Evolutionary conservation across 2,329 filamentous ascomycete species (phyloP).

Genomic region (Pestalotiopsis sp.): DNA sequence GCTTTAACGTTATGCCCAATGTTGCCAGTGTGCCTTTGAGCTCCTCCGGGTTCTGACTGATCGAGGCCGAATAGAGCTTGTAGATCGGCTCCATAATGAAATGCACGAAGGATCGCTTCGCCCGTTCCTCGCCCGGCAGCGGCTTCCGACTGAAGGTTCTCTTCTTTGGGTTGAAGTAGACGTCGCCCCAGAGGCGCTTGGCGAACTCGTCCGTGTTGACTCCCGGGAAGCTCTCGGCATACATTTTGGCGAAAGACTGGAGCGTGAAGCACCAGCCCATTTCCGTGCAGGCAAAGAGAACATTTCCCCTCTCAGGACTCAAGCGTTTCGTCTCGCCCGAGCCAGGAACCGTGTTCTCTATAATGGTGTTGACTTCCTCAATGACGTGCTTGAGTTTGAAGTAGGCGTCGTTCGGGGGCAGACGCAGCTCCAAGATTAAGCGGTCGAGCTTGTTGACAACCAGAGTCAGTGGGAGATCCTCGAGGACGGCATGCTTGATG

Average conservation of each 20-base stretch:
- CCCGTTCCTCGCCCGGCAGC: slow-evolving; percentile 70
- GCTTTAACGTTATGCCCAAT: slow-evolving; percentile 85
- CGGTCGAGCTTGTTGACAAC: slow-evolving; percentile 98
- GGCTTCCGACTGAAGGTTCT: slow-evolving; percentile 87
- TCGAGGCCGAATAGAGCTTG: slow-evolving; percentile 94
- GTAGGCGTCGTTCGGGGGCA: slow-evolving; percentile 94
- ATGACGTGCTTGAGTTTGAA: slow-evolving; percentile 99
- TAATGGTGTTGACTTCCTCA: slow-evolving; percentile 95
- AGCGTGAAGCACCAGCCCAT: slow-evolving; percentile 98
- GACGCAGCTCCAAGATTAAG: slow-evolving; percentile 88
- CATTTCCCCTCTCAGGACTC: slow-evolving; percentile 96
- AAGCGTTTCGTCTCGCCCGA: slow-evolving; percentile 78
- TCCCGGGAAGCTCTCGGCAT: slow-evolving; percentile 82
- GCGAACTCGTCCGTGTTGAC: slow-evolving; percentile 85
- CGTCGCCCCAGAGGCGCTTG: slow-evolving; percentile 88
- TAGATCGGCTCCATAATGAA: slow-evolving; percentile 97
- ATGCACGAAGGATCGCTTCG: slow-evolving; percentile 87
- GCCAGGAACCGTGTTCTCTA: slow-evolving; percentile 84
- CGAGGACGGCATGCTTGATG: slow-evolving; percentile 91
- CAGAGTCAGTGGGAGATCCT: slow-evolving; percentile 85
- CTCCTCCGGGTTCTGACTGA: slow-evolving; percentile 86
- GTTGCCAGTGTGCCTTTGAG: slow-evolving; percentile 77
- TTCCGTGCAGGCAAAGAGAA: slow-evolving; percentile 90
- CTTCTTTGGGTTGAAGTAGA: slow-evolving; percentile 91
- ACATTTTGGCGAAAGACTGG: slow-evolving; percentile 94